Percentiles rank a stretch among this genome's conserved stretches.
These are phyloP conservation scores for Silene conica DNA, from an alignment of 148 eudicot genomes.

Conservation along the genomic window DNA sequence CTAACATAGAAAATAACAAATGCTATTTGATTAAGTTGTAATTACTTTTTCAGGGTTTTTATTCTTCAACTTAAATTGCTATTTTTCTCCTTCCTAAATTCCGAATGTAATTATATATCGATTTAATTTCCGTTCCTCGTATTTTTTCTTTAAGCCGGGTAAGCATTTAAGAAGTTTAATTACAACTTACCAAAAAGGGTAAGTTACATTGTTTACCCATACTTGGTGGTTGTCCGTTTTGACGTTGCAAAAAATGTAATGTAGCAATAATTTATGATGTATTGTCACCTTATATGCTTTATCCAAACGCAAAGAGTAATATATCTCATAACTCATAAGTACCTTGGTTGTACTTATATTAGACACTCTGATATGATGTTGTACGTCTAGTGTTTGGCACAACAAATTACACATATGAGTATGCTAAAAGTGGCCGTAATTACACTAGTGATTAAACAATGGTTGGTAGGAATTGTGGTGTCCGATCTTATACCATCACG, in stretches of 20 bases:
- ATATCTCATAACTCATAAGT: neutral
- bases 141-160: too few relatives aligned
- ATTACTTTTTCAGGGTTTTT: too few relatives aligned
- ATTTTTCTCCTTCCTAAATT: too few relatives aligned
- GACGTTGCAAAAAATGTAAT: neutral
- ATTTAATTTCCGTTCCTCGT: too few relatives aligned
- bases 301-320: slow-evolving; percentile 7
- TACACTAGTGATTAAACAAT: neutral
- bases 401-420: neutral
- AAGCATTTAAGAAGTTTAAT: neutral
- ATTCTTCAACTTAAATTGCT: too few relatives aligned
- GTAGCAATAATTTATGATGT: neutral
- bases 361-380: neutral
- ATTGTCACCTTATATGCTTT: slow-evolving; percentile 3
- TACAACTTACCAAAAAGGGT: neutral
- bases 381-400: neutral
- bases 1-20: too few relatives aligned
- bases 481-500: neutral
- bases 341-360: slow-evolving; percentile 11
- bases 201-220: neutral
- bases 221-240: neutral
- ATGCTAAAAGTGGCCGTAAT: neutral
- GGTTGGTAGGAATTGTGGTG: neutral
- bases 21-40: too few relatives aligned
- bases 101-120: too few relatives aligned